Conservation (phyloP, 495 filamentous ascomycete species). For the Amorphotheca resinae region DNA sequence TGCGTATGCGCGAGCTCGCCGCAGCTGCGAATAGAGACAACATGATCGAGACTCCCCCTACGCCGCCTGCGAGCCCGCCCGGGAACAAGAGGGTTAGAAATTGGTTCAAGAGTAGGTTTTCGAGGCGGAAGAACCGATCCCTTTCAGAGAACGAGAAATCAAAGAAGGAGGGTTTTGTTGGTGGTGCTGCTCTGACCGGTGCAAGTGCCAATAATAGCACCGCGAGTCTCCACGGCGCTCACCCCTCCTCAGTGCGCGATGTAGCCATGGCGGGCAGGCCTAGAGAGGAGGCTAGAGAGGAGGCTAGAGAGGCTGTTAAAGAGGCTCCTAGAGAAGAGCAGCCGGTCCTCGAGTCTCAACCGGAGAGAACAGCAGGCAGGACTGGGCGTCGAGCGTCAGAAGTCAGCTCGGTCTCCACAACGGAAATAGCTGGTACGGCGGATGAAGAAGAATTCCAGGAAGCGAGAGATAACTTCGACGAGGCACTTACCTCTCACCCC, state of each 20-base stretch:
- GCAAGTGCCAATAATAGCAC: slow-evolving; percentile 22
- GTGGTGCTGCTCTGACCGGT: slow-evolving; percentile 30
- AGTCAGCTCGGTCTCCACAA: background rate
- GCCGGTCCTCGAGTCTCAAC: background rate
- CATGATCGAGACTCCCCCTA: slow-evolving; percentile 8
- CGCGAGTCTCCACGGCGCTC: slow-evolving; percentile 24
- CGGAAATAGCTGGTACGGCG: slow-evolving; percentile 1
- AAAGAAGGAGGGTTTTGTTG: slow-evolving; percentile 31
- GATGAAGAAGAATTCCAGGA: slow-evolving; percentile 20
- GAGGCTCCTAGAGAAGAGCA: background rate
- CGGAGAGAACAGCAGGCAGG: background rate
- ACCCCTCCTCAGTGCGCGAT: slow-evolving; percentile 31
- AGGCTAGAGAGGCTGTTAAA: background rate
- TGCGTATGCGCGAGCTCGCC: slow-evolving; percentile 17
- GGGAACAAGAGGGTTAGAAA: slow-evolving; percentile 46
- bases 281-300: background rate
- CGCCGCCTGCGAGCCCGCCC: slow-evolving; percentile 11
- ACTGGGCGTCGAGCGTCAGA: background rate
- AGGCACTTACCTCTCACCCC: slow-evolving; percentile 23
- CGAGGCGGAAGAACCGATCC: slow-evolving; percentile 27
- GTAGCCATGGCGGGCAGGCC: slow-evolving; percentile 36
- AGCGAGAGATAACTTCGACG: slow-evolving; percentile 35
- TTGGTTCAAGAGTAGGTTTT: slow-evolving; percentile 48
- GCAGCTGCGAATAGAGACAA: slow-evolving; percentile 20
- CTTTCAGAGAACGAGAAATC: slow-evolving; percentile 13